phyloP scores from a whole-genome alignment of 441 rosid species.

The Euphorbia corollata region DNA sequence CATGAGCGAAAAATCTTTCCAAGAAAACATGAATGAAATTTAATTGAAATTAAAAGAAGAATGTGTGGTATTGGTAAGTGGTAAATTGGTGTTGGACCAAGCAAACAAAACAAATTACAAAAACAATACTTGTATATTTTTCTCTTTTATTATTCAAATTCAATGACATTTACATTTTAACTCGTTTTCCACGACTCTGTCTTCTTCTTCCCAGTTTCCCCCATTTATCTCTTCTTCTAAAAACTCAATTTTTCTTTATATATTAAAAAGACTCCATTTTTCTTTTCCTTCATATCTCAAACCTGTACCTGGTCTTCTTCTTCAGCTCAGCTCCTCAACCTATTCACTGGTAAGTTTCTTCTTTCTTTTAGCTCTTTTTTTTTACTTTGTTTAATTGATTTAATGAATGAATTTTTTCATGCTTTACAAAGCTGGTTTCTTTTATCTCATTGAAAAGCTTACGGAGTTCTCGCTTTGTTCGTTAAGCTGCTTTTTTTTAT shows the following conservation, averaged over 20 bases:
- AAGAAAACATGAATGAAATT: not conserved
- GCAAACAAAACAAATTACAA: not conserved
- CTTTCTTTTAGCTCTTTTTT: not conserved
- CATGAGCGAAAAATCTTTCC: not conserved
- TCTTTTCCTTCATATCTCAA: not conserved
- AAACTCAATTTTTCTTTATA: not conserved
- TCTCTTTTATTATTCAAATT: not conserved
- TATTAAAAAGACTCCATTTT: not conserved
- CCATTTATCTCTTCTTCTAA: not conserved
- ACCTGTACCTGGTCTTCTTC: not conserved
- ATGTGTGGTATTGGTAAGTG: not conserved
- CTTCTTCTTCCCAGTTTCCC: not conserved
- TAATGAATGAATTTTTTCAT: not conserved
- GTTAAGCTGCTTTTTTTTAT: not conserved
- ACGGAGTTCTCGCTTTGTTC: not conserved
- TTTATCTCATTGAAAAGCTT: not conserved
- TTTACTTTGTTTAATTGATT: not conserved
- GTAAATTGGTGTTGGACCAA: not conserved
- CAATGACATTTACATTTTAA: slow-evolving; percentile 1
- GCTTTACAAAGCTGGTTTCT: not conserved
- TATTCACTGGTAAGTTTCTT: slow-evolving; percentile 23
- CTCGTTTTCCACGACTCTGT: slow-evolving; percentile 26
- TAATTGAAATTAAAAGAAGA: not conserved
- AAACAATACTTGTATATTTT: not conserved
- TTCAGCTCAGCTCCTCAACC: slow-evolving; percentile 3